A percentile compares a stretch with the other conserved stretches of the same genome.
Conservation (phyloP, 306 rosid genomes). For the Begonia fuchsioides region DNA sequence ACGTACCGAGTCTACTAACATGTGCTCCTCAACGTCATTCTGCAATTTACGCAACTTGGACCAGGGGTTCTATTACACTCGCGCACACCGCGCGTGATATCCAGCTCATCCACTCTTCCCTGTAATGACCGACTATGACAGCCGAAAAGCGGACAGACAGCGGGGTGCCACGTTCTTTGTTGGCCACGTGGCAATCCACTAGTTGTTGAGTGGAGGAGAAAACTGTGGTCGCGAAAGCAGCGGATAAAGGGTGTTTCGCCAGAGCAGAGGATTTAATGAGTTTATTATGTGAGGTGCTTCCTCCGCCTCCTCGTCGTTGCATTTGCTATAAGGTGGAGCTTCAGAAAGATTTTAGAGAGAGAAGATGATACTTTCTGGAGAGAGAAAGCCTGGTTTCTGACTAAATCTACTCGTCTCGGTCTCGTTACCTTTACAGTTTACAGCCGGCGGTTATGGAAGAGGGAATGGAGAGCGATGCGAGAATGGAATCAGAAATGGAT, state of each 20-base stretch:
- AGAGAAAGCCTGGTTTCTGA: conserved; percentile 20
- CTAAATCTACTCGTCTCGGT: neutral
- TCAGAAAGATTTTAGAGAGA: conserved; percentile 22
- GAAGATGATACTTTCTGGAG: conserved; percentile 29
- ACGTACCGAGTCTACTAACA: conserved; percentile 7
- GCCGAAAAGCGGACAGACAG: too few species aligned
- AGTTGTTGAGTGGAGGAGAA: neutral
- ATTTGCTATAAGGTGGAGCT: conserved; percentile 38
- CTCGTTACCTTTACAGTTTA: conserved; percentile 26
- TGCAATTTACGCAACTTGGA: too few species aligned
- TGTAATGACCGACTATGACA: too few species aligned
- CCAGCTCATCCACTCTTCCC: too few species aligned
- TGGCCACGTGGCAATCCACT: conserved; percentile 19
- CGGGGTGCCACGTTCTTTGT: too few species aligned
- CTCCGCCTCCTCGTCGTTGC: conserved; percentile 30
- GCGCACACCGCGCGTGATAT: neutral
- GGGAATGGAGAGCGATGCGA: conserved; percentile 3
- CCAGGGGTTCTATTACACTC: too few species aligned
- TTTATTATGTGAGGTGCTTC: conserved; percentile 4
- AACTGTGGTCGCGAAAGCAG: conserved; percentile 10
- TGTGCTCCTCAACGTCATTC: conserved; percentile 23
- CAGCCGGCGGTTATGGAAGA: conserved; percentile 29
- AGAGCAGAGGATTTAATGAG: conserved; percentile 10
- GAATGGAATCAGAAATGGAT: conserved; percentile 38
- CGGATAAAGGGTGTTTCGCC: conserved; percentile 13